Evolutionary conservation across 306 rosid species (phyloP).

Genomic region (Prunus mume): DNA sequence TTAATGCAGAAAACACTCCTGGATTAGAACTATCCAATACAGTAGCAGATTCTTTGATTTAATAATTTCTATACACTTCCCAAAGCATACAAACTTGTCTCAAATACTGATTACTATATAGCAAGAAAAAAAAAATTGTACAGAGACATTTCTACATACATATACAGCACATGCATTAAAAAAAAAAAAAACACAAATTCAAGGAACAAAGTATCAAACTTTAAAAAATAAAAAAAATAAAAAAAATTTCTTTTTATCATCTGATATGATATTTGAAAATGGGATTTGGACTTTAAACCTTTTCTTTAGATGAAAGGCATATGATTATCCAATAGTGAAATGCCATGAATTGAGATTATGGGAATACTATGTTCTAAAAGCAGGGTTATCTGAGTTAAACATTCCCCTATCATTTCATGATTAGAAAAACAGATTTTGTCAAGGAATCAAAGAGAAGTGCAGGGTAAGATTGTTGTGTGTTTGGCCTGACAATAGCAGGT

Average conservation of each 20-base stretch:
- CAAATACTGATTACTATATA: not conserved
- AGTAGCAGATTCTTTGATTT: not conserved
- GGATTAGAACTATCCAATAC: not conserved
- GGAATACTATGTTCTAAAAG: not conserved
- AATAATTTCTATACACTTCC: not conserved
- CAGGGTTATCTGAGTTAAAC: not conserved
- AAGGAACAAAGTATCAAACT: not conserved
- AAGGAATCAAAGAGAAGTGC: constrained; percentile 20
- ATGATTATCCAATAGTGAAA: not conserved
- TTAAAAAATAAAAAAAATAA: too few species aligned
- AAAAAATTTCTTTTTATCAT: too few species aligned
- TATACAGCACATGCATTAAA: not conserved
- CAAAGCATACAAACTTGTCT: not conserved
- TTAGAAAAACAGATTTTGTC: constrained; percentile 13
- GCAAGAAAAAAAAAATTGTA: not conserved
- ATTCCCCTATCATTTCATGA: constrained; percentile 7
- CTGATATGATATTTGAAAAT: not conserved
- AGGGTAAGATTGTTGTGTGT: constrained; percentile 14
- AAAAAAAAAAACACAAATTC: not conserved
- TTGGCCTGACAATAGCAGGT: constrained; percentile 31
- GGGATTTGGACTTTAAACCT: not conserved
- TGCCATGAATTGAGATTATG: too few species aligned
- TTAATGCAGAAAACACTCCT: not conserved
- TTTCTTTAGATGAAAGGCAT: not conserved
- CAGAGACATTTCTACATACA: not conserved